Evolutionary conservation across 176 grass and related monocot genomes (phyloP).

Genomic region (Aegilops sharonensis): DNA sequence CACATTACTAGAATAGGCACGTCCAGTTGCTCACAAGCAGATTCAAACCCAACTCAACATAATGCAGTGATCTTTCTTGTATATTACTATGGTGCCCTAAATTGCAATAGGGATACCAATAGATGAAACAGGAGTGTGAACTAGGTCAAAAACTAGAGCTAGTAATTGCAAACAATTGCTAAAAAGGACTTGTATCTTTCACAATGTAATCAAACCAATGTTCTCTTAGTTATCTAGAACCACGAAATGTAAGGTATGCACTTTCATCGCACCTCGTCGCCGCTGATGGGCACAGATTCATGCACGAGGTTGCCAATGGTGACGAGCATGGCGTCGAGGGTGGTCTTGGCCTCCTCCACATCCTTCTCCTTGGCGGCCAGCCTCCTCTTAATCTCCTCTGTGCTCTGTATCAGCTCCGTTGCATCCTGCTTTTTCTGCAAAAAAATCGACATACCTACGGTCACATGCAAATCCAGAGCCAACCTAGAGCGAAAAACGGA

Average conservation of each 20-base stretch:
- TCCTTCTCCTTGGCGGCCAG: constrained; percentile 64
- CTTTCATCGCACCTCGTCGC: constrained; percentile 52
- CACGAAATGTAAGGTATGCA: background rate
- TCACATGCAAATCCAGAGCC: background rate
- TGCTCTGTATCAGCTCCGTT: constrained; percentile 68
- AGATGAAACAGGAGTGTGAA: no score
- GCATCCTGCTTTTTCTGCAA: constrained; percentile 59
- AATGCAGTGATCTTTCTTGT: background rate
- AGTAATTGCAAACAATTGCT: background rate
- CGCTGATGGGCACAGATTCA: constrained; percentile 61
- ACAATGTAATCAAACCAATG: background rate
- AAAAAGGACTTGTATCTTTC: background rate
- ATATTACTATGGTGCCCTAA: background rate
- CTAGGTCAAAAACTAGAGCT: background rate
- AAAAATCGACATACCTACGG: background rate
- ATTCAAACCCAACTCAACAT: background rate
- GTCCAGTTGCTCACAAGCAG: background rate
- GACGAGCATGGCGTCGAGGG: constrained; percentile 58
- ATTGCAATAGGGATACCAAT: background rate
- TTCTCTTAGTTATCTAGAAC: background rate
- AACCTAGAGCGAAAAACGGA: background rate
- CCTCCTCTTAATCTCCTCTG: constrained; percentile 75
- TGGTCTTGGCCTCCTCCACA: constrained; percentile 85
- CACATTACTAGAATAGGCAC: background rate
- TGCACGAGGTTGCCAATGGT: constrained; percentile 88